Conservation (phyloP, 345 rosid genomes). For the rapeseed (Brassica napus) region Da-Ae NC_063450.1:48027001-48027500, state of each 20-base stretch:
- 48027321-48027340: not conserved
- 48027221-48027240: too few relatives aligned
- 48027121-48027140: conserved; percentile 1
- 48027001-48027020: not conserved
- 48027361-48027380: too few relatives aligned
- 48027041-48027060: not conserved
- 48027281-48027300: conserved; percentile 18
- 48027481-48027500: too few relatives aligned
- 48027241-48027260: conserved; percentile 38
- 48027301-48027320: not conserved
- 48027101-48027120: not conserved
- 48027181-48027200: conserved; percentile 34
- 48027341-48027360: not conserved
- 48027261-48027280: conserved; percentile 39
- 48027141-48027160: conserved; percentile 7
- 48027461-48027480: too few relatives aligned
- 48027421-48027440: too few relatives aligned
- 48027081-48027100: not conserved
- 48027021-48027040: not conserved
- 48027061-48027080: not conserved
- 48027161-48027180: not conserved
- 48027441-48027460: too few relatives aligned
- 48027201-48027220: conserved; percentile 35
- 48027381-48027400: too few relatives aligned
- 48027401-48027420: too few relatives aligned